A percentile compares a stretch with the other conserved stretches of the same genome.
Evolutionary conservation across 768 basidiomycete genomes (phyloP).

Genomic region (Mrakia blollopis): DNA sequence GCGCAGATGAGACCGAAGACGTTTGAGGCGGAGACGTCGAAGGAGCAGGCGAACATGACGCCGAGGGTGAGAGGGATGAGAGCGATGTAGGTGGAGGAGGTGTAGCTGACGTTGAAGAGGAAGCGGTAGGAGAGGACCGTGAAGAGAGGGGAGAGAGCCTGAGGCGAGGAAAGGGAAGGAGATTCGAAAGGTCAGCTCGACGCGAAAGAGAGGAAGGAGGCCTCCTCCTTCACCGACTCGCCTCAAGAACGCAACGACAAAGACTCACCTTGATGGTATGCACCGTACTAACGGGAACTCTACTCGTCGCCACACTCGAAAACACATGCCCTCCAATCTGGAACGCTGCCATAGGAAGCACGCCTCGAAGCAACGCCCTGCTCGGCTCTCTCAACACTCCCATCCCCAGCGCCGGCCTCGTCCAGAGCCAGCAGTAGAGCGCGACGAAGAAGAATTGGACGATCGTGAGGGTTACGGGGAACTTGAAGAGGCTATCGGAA

Average conservation of each 20-base stretch:
- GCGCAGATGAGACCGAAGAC: conserved; percentile 83
- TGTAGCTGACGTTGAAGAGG: conserved; percentile 89
- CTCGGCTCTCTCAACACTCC: conserved; percentile 65
- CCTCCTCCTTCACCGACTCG: no score
- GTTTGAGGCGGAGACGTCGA: conserved; percentile 84
- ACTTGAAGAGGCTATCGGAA: conserved; percentile 61
- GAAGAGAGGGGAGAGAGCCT: conserved; percentile 96
- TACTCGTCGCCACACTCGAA: conserved; percentile 92
- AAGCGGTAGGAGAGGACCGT: conserved; percentile 93
- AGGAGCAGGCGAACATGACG: conserved; percentile 95
- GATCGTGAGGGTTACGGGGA: conserved; percentile 94
- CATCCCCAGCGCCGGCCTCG: conserved; percentile 48
- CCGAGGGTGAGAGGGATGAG: conserved; percentile 91
- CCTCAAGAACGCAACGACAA: not conserved
- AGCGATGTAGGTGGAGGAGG: conserved; percentile 81
- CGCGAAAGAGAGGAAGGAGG: not conserved
- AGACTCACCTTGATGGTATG: conserved; percentile 91
- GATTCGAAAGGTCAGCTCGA: not conserved
- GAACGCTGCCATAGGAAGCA: conserved; percentile 92
- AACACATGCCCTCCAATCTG: conserved; percentile 98
- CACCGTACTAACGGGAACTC: conserved; percentile 93
- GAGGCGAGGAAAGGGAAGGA: conserved; percentile 10
- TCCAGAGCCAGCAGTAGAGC: conserved; percentile 74
- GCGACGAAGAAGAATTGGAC: conserved; percentile 96
- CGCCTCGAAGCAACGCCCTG: conserved; percentile 64